These are phyloP conservation scores for Houttuynia cordata DNA, from an alignment of 164 flowering plant species.

Conservation along the genomic window DNA sequence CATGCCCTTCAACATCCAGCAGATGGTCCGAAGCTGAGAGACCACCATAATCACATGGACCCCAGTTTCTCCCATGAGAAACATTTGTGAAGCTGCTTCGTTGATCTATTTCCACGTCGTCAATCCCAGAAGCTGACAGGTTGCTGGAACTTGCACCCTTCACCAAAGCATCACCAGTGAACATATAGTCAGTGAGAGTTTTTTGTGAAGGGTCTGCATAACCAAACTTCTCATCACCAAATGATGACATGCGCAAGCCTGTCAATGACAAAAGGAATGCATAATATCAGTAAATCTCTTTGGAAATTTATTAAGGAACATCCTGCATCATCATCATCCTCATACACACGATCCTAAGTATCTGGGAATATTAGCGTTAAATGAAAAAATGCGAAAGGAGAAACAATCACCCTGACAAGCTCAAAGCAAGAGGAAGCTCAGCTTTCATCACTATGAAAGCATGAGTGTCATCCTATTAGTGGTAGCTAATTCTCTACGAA, in stretches of 20 bases:
- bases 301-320: too few relatives aligned
- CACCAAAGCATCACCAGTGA: conserved; percentile 27
- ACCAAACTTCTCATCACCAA: conserved; percentile 44
- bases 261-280: conserved; percentile 3
- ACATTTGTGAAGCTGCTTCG: conserved; percentile 4
- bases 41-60: conserved; percentile 15
- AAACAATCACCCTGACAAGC: too few relatives aligned
- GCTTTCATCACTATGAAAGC: too few relatives aligned
- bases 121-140: conserved; percentile 15
- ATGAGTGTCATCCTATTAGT: too few relatives aligned
- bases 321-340: too few relatives aligned
- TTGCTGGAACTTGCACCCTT: conserved; percentile 10
- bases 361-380: too few relatives aligned
- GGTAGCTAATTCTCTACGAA: too few relatives aligned
- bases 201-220: conserved; percentile 54
- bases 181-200: conserved; percentile 42
- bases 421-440: too few relatives aligned
- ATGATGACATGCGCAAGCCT: conserved; percentile 93
- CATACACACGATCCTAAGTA: too few relatives aligned
- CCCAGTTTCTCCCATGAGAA: not conserved
- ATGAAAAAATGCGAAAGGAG: too few relatives aligned
- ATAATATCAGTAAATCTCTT: not conserved
- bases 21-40: conserved; percentile 9
- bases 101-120: conserved; percentile 15
- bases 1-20: conserved; percentile 13